Percentiles rank a stretch among this genome's conserved stretches.
phyloP scores from a whole-genome alignment of 495 filamentous ascomycete genomes.

The Neurospora sp. region DNA sequence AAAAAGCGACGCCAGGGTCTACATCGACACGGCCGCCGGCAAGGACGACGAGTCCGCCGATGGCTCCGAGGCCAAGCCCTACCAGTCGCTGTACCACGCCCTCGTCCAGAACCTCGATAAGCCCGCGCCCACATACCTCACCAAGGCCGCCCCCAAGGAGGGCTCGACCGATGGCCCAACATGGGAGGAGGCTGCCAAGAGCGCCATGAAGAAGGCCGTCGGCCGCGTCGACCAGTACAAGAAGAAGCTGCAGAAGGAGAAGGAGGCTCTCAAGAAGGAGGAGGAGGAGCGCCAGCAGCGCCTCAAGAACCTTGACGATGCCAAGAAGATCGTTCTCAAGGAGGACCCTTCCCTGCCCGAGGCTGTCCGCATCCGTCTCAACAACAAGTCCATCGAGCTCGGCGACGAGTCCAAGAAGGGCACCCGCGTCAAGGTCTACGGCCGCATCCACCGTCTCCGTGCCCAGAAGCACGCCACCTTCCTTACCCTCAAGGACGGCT shows the following conservation, averaged over 20 bases:
- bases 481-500: conserved; percentile 78
- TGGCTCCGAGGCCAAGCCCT: conserved; percentile 63
- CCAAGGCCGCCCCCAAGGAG: conserved; percentile 56
- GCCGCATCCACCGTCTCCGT: conserved; percentile 76
- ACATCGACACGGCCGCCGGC: conserved; percentile 72
- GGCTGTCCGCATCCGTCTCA: conserved; percentile 65
- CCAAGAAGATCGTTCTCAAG: conserved; percentile 76
- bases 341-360: conserved; percentile 74
- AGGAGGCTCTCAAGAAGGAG: conserved; percentile 56
- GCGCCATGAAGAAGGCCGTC: conserved; percentile 71
- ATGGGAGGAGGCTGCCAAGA: conserved; percentile 78
- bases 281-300: conserved; percentile 61
- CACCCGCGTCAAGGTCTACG: conserved; percentile 71
- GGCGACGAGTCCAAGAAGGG: conserved; percentile 52
- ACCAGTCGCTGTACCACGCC: conserved; percentile 69
- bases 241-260: conserved; percentile 67
- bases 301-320: conserved; percentile 60
- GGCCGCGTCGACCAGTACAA: conserved; percentile 61
- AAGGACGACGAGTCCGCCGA: conserved; percentile 53
- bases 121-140: conserved; percentile 51
- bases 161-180: conserved; percentile 42
- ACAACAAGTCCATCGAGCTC: conserved; percentile 58
- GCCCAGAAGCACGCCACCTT: conserved; percentile 83
- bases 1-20: conserved; percentile 45
- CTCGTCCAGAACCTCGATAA: conserved; percentile 60